A percentile compares a stretch with the other conserved stretches of the same genome.
Evolutionary conservation across 805 yeast species (phyloP).

Genomic region (Pichia cabralensis): DNA sequence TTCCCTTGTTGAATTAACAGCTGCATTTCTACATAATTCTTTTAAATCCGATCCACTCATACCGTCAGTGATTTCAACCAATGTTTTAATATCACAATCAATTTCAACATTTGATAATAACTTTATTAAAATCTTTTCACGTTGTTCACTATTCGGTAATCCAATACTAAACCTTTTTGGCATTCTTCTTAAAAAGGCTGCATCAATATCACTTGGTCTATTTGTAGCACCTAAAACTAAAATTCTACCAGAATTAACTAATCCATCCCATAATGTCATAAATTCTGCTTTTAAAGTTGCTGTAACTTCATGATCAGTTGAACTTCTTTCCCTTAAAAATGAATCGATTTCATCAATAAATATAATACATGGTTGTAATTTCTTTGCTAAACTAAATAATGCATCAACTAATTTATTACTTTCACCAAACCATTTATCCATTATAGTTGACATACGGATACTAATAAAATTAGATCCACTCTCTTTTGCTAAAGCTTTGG

Average conservation of each 20-base stretch:
- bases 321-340: constrained; percentile 74
- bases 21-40: constrained; percentile 90
- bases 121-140: constrained; percentile 60
- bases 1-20: constrained; percentile 80
- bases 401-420: constrained; percentile 91
- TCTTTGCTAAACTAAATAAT: constrained; percentile 77
- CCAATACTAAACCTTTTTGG: constrained; percentile 81
- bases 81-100: constrained; percentile 53
- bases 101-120: constrained; percentile 56
- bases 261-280: constrained; percentile 97
- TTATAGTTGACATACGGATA: constrained; percentile 83
- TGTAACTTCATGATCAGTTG: constrained; percentile 89
- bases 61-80: constrained; percentile 61
- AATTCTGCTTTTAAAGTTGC: constrained; percentile 92
- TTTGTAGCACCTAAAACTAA: constrained; percentile 93
- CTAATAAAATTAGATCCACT: constrained; percentile 87
- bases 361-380: constrained; percentile 87
- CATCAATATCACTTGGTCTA: constrained; percentile 83
- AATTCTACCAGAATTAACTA: constrained; percentile 63
- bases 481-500: constrained; percentile 88
- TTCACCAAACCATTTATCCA: constrained; percentile 98
- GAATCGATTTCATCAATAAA: constrained; percentile 97
- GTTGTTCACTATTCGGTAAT: constrained; percentile 59
- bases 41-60: constrained; percentile 86
- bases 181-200: constrained; percentile 85